Conservation (phyloP, 2,329 filamentous ascomycete species). For the Cercospora sp. region DNA sequence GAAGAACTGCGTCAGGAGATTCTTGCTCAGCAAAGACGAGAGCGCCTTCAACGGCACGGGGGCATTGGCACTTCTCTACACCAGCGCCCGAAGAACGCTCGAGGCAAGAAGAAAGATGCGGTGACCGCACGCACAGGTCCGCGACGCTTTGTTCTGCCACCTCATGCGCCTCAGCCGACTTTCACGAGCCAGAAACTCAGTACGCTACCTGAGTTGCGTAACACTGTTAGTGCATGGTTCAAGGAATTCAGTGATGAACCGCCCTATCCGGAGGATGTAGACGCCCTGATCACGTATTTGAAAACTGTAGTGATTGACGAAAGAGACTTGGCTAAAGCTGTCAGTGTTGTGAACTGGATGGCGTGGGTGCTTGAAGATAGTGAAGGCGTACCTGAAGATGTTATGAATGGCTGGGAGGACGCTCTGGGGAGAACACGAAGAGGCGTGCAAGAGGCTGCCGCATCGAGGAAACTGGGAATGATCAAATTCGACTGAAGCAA, state of each 20-base stretch:
- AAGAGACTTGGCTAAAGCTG: constrained; percentile 72
- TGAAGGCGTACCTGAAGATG: constrained; percentile 22
- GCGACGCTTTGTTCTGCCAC: constrained; percentile 49
- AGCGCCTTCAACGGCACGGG: constrained; percentile 57
- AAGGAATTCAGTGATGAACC: constrained; percentile 69
- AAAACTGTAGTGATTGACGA: constrained; percentile 72
- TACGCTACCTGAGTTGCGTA: constrained; percentile 64
- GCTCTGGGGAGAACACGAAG: constrained; percentile 45
- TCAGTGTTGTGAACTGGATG: constrained; percentile 68
- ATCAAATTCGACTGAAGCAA: neutral
- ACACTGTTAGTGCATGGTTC: constrained; percentile 76
- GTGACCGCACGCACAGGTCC: constrained; percentile 36
- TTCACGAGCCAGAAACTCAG: constrained; percentile 63
- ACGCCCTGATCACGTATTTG: constrained; percentile 72
- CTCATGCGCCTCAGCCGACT: constrained; percentile 56
- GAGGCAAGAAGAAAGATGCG: constrained; percentile 24
- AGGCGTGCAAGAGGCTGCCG: constrained; percentile 47
- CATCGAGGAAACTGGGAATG: constrained; percentile 48
- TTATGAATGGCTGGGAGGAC: constrained; percentile 38
- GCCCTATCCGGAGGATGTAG: constrained; percentile 76
- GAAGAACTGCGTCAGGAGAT: constrained; percentile 78
- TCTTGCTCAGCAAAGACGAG: constrained; percentile 68
- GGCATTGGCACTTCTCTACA: constrained; percentile 42
- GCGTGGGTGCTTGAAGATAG: constrained; percentile 43
- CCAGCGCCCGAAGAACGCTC: constrained; percentile 26